Conservation (phyloP, 305 asterid genomes). For the Salvia sclarea region DNA sequence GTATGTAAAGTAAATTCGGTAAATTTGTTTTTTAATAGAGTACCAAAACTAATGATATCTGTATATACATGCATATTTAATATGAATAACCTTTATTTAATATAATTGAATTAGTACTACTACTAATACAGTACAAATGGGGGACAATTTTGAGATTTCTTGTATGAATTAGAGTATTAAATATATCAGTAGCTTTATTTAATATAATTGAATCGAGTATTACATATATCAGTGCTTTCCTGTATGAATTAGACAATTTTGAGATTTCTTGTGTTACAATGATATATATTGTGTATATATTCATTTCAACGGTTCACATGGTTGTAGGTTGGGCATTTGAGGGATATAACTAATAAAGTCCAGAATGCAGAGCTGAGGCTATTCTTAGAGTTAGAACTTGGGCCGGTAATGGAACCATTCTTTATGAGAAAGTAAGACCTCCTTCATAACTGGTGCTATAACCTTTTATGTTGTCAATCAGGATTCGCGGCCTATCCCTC, state of each 20-base stretch:
- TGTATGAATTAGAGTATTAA: not conserved
- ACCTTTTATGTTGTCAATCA: constrained; percentile 31
- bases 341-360: constrained; percentile 37
- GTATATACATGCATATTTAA: too few relatives aligned
- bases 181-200: constrained; percentile 2
- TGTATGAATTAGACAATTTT: not conserved
- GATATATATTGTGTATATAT: constrained; percentile 14
- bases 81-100: too few relatives aligned
- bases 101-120: too few relatives aligned
- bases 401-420: constrained; percentile 41
- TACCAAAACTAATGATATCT: too few relatives aligned
- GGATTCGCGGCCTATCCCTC: constrained; percentile 44
- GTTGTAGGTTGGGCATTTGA: constrained; percentile 50
- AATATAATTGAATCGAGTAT: not conserved
- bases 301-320: constrained; percentile 25
- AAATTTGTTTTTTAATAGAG: too few relatives aligned
- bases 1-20: too few relatives aligned
- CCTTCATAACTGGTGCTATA: constrained; percentile 12
- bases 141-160: too few relatives aligned
- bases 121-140: too few relatives aligned
- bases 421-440: not conserved
- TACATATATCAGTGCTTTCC: constrained; percentile 1
- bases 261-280: constrained; percentile 9
- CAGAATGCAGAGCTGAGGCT: constrained; percentile 49
- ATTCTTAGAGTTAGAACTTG: constrained; percentile 49